These are phyloP conservation scores for Trypethelium eluteriae DNA, from an alignment of 495 filamentous ascomycete species.

Conservation along the genomic window DNA sequence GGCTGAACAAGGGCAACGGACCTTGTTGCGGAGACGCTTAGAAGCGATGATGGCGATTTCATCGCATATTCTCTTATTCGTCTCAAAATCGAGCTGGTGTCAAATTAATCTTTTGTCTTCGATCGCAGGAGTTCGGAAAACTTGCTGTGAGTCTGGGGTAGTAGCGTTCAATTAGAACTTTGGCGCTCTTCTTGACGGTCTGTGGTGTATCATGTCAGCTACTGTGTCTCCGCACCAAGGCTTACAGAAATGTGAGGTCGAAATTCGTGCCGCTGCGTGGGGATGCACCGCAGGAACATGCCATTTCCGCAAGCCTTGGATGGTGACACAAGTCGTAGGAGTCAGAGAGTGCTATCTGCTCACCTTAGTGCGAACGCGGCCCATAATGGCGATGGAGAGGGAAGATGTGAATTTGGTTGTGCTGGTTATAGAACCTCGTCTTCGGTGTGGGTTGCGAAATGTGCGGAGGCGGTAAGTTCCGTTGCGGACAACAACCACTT, in stretches of 20 bases:
- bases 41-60: constrained; percentile 99
- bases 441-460: background rate
- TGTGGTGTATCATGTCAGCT: constrained; percentile 28
- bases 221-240: background rate
- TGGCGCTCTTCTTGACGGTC: constrained; percentile 99
- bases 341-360: constrained; percentile 9
- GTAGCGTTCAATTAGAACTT: constrained; percentile 91
- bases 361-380: constrained; percentile 85
- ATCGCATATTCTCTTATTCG: constrained; percentile 99
- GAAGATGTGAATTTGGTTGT: background rate
- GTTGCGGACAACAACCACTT: background rate
- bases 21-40: constrained; percentile 98
- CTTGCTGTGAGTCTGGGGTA: constrained; percentile 78
- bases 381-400: constrained; percentile 65
- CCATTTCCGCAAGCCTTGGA: no score
- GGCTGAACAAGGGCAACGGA: constrained; percentile 31
- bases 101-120: no score
- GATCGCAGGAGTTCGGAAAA: no score
- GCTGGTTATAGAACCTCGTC: constrained; percentile 1
- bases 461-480: constrained; percentile 6
- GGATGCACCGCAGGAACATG: no score
- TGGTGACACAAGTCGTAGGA: constrained; percentile 2
- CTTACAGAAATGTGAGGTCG: no score
- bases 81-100: constrained; percentile 80
- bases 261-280: no score